A percentile compares a stretch with the other conserved stretches of the same genome.
Evolutionary conservation across 495 filamentous ascomycete genomes (phyloP).

Genomic region (Aspergillus heteromorphus): DNA sequence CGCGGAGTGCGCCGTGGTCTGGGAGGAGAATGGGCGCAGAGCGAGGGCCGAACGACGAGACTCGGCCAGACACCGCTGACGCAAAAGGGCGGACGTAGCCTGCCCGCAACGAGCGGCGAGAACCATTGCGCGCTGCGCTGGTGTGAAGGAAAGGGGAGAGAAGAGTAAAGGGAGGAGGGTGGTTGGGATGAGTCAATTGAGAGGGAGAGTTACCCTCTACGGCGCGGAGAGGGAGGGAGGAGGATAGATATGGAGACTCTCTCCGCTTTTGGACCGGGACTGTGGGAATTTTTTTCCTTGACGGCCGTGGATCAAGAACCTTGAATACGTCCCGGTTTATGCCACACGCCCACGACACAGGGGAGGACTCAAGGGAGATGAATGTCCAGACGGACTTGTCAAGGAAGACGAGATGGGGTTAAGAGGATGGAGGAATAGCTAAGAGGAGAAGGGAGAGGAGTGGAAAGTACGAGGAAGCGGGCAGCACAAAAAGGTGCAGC

Average conservation of each 20-base stretch:
- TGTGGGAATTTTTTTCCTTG: constrained; percentile 6
- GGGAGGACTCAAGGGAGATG: constrained; percentile 12
- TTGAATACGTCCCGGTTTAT: constrained; percentile 21
- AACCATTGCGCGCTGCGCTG: constrained; percentile 43
- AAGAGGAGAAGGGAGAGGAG: constrained; percentile 9
- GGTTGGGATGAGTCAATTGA: constrained; percentile 13
- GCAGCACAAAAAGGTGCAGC: neutral
- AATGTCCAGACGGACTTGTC: constrained; percentile 11
- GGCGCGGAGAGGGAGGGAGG: constrained; percentile 4
- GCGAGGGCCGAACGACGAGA: constrained; percentile 36
- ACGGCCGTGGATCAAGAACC: constrained; percentile 3
- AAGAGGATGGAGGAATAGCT: constrained; percentile 10
- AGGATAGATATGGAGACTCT: constrained; percentile 1
- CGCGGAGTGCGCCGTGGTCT: constrained; percentile 30
- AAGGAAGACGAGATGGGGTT: constrained; percentile 8
- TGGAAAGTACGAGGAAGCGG: neutral
- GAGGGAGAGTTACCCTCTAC: constrained; percentile 2
- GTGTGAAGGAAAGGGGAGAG: constrained; percentile 8
- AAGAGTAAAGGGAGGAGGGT: constrained; percentile 1
- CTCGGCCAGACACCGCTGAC: constrained; percentile 41
- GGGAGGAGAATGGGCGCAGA: constrained; percentile 39
- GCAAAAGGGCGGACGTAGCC: constrained; percentile 39
- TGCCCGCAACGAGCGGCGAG: constrained; percentile 48
- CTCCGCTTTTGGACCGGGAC: constrained; percentile 4
- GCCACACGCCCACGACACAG: constrained; percentile 18